Conservation (phyloP, 345 rosid species). For the Melaleuca quinquenervia region DNA sequence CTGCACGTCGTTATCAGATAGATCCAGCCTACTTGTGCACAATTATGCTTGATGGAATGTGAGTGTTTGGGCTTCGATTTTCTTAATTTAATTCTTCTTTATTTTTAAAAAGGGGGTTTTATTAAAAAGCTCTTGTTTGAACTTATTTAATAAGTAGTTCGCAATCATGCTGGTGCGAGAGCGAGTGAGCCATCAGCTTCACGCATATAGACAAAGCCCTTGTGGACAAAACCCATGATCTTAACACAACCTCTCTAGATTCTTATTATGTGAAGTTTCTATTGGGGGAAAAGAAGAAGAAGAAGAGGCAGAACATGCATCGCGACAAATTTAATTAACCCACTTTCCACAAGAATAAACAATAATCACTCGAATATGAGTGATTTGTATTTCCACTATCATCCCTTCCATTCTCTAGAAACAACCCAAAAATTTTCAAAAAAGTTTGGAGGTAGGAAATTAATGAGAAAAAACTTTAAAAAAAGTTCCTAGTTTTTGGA, state of each 20-base stretch:
- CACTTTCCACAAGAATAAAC: not conserved
- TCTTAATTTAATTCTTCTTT: not conserved
- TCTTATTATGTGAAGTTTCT: not conserved
- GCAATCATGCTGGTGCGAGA: conserved; percentile 16
- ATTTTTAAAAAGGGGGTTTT: not conserved
- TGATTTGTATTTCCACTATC: not conserved
- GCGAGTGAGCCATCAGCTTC: conserved; percentile 3
- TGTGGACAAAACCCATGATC: not conserved
- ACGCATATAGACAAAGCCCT: not conserved
- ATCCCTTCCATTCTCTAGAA: not conserved
- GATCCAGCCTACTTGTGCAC: conserved; percentile 22
- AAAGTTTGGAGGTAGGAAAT: not conserved
- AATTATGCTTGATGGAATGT: conserved; percentile 25
- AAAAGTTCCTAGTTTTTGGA: not conserved
- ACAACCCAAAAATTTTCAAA: not conserved
- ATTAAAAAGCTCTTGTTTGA: conserved; percentile 35
- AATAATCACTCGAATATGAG: not conserved
- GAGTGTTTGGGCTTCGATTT: conserved; percentile 6
- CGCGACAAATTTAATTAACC: not conserved
- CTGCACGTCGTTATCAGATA: conserved; percentile 24
- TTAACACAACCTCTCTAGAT: not conserved
- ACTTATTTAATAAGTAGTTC: conserved; percentile 15
- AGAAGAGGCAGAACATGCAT: not conserved
- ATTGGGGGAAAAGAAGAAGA: not conserved
- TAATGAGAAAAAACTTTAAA: not conserved